Conservation (phyloP, 139 green algal genomes). For the Chlorella sp. region DNA sequence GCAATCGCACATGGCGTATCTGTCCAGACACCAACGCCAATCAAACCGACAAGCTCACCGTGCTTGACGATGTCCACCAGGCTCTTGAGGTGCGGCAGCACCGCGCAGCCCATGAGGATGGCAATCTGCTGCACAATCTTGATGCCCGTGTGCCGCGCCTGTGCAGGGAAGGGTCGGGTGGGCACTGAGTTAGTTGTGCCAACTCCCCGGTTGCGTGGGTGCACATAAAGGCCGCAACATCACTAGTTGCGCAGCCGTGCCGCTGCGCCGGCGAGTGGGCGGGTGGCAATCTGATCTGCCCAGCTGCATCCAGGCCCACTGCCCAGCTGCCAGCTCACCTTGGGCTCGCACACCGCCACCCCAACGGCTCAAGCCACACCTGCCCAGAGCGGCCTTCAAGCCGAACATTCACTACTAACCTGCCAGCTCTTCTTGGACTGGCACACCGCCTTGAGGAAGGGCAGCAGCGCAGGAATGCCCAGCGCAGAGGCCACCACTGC, state of each 20-base stretch:
- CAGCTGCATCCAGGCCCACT: too few relatives aligned
- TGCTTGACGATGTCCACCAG: conserved; percentile 98
- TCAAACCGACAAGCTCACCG: conserved; percentile 41
- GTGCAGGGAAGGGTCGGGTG: background rate
- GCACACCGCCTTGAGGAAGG: conserved; percentile 99
- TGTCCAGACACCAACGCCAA: too few relatives aligned
- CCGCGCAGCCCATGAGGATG: conserved; percentile 97
- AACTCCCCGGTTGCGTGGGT: too few relatives aligned
- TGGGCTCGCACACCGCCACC: conserved; percentile 27
- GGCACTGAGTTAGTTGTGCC: too few relatives aligned
- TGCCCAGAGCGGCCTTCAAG: too few relatives aligned
- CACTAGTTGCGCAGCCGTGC: too few relatives aligned
- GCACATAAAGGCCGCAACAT: too few relatives aligned
- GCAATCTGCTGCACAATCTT: conserved; percentile 99
- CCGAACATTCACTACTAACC: too few relatives aligned
- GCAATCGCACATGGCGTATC: conserved; percentile 4
- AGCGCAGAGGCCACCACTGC: conserved; percentile 67
- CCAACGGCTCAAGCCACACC: background rate
- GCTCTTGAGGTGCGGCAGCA: conserved; percentile 96
- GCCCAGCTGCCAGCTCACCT: too few relatives aligned
- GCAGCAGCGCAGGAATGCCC: conserved; percentile 96
- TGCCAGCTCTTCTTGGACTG: conserved; percentile 97
- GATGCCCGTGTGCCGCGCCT: conserved; percentile 96
- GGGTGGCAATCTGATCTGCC: too few relatives aligned
- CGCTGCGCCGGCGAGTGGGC: too few relatives aligned